phyloP scores from a whole-genome alignment of 345 rosid genomes.

The Populus nigra region DNA sequence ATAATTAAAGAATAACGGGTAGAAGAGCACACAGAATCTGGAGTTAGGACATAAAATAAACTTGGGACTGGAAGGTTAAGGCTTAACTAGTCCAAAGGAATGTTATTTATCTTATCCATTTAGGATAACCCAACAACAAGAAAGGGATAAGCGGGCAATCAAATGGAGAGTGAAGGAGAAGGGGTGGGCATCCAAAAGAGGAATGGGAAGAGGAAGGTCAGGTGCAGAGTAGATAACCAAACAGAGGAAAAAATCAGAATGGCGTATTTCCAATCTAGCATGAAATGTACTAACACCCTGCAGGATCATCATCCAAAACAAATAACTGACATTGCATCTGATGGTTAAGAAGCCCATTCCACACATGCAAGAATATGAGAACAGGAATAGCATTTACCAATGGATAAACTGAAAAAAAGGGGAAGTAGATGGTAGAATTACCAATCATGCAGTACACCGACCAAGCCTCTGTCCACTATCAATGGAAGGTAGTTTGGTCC shows the following conservation, averaged over 20 bases:
- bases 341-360: not conserved
- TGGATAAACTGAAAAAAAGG: not conserved
- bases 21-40: not conserved
- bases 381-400: not conserved
- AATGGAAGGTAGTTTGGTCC: constrained; percentile 83
- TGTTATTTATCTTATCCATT: not conserved
- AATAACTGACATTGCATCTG: not conserved
- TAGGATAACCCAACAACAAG: not conserved
- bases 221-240: not conserved
- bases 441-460: constrained; percentile 94
- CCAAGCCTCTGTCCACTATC: constrained; percentile 89
- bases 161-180: not conserved
- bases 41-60: not conserved
- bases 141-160: not conserved
- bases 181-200: not conserved
- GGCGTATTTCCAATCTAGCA: not conserved
- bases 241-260: not conserved
- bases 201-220: not conserved
- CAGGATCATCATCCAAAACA: not conserved
- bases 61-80: not conserved
- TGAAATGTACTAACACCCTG: not conserved
- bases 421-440: constrained; percentile 28
- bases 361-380: not conserved
- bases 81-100: not conserved
- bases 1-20: not conserved